phyloP scores from a whole-genome alignment of 805 yeast genomes.

The Henningerozyma blattae region DNA sequence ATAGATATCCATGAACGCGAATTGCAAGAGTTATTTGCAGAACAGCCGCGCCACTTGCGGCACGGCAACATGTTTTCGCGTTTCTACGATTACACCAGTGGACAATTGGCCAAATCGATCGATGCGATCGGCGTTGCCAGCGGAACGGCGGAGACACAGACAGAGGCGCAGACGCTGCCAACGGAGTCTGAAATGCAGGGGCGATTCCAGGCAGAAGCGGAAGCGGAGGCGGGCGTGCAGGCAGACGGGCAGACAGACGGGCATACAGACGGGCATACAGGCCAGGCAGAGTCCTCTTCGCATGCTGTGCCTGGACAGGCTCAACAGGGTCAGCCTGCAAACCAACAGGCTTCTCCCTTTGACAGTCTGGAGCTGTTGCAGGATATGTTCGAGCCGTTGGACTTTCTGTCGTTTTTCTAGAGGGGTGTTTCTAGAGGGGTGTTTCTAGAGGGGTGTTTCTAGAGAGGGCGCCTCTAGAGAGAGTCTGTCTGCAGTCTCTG shows the following conservation, averaged over 20 bases:
- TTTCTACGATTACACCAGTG: background rate
- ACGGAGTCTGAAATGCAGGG: background rate
- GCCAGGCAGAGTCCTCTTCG: no score
- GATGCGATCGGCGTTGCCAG: background rate
- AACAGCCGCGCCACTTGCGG: background rate
- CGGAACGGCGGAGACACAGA: background rate
- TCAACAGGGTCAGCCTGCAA: no score
- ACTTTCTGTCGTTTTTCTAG: constrained; percentile 16
- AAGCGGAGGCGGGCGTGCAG: background rate
- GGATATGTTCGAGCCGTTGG: constrained; percentile 20
- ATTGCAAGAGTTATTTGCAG: background rate
- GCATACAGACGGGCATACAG: background rate
- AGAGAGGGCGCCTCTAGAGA: no score
- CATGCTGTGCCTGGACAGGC: no score
- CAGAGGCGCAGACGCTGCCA: background rate
- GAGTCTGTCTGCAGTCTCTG: no score
- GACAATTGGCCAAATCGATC: background rate
- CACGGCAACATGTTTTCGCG: background rate
- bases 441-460: no score
- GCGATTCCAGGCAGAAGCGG: background rate
- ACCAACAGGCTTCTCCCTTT: no score
- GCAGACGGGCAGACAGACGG: background rate
- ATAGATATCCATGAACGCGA: background rate
- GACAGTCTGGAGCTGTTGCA: constrained; percentile 12
- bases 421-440: no score